A percentile compares a stretch with the other conserved stretches of the same genome.
These are phyloP conservation scores for Paramecium sonneborni DNA, from an alignment of 73 alveolate genomes.

Conservation along the genomic window DNA sequence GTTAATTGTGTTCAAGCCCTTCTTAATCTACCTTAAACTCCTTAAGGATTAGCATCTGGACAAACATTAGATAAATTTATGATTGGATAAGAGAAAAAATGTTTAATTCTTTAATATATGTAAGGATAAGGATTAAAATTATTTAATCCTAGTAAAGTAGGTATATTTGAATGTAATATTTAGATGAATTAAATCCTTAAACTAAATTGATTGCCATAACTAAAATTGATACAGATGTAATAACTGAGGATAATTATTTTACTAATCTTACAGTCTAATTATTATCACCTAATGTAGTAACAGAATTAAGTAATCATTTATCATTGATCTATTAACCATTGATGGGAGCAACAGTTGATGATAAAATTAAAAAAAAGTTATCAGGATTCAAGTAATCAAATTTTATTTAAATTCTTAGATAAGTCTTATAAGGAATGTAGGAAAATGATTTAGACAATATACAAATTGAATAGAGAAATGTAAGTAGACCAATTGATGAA, in stretches of 20 bases:
- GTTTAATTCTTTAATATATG: background rate
- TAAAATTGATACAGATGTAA: constrained; percentile 17
- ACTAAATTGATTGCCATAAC: constrained; percentile 21
- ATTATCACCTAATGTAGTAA: constrained; percentile 13
- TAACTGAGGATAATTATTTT: constrained; percentile 43
- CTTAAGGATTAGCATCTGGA: background rate
- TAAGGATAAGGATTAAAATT: constrained; percentile 49
- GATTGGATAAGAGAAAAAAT: background rate
- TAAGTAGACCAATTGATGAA: constrained; percentile 61
- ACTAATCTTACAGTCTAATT: constrained; percentile 6
- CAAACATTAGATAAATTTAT: constrained; percentile 43
- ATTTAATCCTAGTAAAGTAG: constrained; percentile 11
- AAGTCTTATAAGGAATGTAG: background rate
- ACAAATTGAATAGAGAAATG: background rate
- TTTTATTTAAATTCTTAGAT: background rate
- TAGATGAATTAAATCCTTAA: constrained; percentile 1
- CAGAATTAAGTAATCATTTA: constrained; percentile 26
- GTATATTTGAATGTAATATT: background rate
- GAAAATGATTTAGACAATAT: background rate
- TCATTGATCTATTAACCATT: constrained; percentile 10
- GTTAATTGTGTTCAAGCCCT: constrained; percentile 54
- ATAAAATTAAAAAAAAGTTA: constrained; percentile 2
- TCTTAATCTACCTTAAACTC: constrained; percentile 17
- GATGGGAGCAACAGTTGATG: constrained; percentile 37
- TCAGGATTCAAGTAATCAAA: background rate